phyloP scores from a whole-genome alignment of 768 basidiomycete species.

The Hebeloma cylindrosporum region DNA sequence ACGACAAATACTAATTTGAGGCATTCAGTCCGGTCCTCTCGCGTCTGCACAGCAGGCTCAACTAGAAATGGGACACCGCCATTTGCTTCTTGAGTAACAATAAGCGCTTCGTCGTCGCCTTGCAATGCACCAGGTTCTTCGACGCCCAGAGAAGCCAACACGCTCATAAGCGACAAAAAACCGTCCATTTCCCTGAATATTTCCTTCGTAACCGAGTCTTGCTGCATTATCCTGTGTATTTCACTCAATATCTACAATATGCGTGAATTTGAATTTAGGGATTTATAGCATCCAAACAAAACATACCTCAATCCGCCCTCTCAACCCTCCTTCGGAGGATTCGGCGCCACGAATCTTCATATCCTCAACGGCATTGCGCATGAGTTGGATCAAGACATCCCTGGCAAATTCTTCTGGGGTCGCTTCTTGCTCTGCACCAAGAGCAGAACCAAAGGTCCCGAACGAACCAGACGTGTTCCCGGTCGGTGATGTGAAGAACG shows the following conservation, averaged over 20 bases:
- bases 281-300: not conserved
- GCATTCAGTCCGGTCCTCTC: slow-evolving; percentile 32
- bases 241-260: slow-evolving; percentile 56
- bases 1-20: slow-evolving; percentile 64
- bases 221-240: slow-evolving; percentile 65
- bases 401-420: slow-evolving; percentile 71
- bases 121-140: slow-evolving; percentile 1
- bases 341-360: slow-evolving; percentile 54
- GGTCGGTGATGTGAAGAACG: slow-evolving; percentile 14
- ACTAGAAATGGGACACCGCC: slow-evolving; percentile 1
- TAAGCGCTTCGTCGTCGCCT: not conserved
- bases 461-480: slow-evolving; percentile 12
- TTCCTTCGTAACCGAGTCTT: slow-evolving; percentile 65
- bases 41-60: slow-evolving; percentile 4
- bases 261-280: not conserved
- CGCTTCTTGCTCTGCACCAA: slow-evolving; percentile 40
- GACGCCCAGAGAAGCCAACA: slow-evolving; percentile 59
- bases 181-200: slow-evolving; percentile 83
- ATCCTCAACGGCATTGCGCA: slow-evolving; percentile 68
- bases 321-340: slow-evolving; percentile 28
- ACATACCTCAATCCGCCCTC: slow-evolving; percentile 54
- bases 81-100: not conserved
- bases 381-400: slow-evolving; percentile 68
- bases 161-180: slow-evolving; percentile 71
- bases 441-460: slow-evolving; percentile 14